These are phyloP conservation scores for Alternaria sp. DNA, from an alignment of 2,329 filamentous ascomycete genomes.

Conservation along the genomic window DNA sequence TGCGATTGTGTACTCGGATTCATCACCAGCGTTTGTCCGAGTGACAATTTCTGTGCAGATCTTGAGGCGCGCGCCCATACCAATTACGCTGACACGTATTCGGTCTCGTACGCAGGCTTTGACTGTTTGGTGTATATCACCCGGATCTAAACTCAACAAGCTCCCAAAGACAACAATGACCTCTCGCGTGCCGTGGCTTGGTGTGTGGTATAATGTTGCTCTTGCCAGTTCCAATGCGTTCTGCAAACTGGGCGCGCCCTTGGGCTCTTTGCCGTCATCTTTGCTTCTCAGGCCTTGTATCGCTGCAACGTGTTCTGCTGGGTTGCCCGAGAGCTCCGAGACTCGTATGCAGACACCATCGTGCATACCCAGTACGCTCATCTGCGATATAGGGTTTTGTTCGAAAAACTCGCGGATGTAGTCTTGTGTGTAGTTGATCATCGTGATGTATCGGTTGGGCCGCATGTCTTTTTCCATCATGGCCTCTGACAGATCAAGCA, in stretches of 20 bases:
- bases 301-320: slow-evolving; percentile 82
- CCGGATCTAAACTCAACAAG: slow-evolving; percentile 87
- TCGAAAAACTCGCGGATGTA: slow-evolving; percentile 97
- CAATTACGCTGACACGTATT: slow-evolving; percentile 88
- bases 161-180: slow-evolving; percentile 92
- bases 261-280: slow-evolving; percentile 68
- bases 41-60: slow-evolving; percentile 89
- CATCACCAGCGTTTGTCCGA: slow-evolving; percentile 85
- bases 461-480: slow-evolving; percentile 96
- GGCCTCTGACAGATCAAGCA: slow-evolving; percentile 89
- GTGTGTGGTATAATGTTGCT: slow-evolving; percentile 89
- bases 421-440: slow-evolving; percentile 80
- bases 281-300: slow-evolving; percentile 70
- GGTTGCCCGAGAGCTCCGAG: slow-evolving; percentile 90
- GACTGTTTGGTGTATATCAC: slow-evolving; percentile 94
- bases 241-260: slow-evolving; percentile 70
- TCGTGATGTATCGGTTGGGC: slow-evolving; percentile 84
- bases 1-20: slow-evolving; percentile 79
- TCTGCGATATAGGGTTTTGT: slow-evolving; percentile 96
- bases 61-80: slow-evolving; percentile 87
- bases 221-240: slow-evolving; percentile 96
- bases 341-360: slow-evolving; percentile 88
- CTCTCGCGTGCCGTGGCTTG: slow-evolving; percentile 91
- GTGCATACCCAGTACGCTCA: slow-evolving; percentile 90
- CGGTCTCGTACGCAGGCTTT: slow-evolving; percentile 78